Base-by-base conservation (phyloP, 2,329 filamentous ascomycete species). In the Harringtonia lauricola region DNA sequence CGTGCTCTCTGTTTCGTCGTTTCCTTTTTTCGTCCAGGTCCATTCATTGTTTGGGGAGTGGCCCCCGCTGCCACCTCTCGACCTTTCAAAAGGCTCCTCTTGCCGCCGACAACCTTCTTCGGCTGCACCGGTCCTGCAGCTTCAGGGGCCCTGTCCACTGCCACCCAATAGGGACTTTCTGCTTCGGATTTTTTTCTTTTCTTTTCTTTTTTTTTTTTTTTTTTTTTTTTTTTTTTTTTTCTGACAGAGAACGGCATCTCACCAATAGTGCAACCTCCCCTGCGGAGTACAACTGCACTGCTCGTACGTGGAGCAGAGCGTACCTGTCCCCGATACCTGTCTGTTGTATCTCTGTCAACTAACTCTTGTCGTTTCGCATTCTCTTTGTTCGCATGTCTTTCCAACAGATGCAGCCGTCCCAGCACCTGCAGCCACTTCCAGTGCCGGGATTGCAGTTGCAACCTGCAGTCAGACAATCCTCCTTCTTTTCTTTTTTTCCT, bases 21-120 rank as follows among this genome's bases (percentile, higher is more conserved):
- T 36, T 13, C 36, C 13, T 15, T 26, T 6, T 9, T 14, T 22
- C 19, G 19, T 37, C 19, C 36, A 18, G 10, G 36, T 26, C 19
- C 36, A 41, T 35, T 36, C 44, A 41, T 42, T 29, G 29, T 24
- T 37, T 15, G 7, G 39, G 28, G 39, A 35, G 36, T 33, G 26
- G 24, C 30, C 41, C 19, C 36, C 26, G 46, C 52, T 28, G 18
- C 34, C 38, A 9, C 14, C 15, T 35, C 21, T 26, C 55, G 56
- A 57, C 65, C 64, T 65, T 64, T 68, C 58, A 66, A 52, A 61
- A 57, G 47, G 51, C 61, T 54, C 46, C 59, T 65, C 57, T 64
- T 65, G 59, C 64, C 66, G 65, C 64, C 60, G 57, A 50, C 47
- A 14, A 28, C 34, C 24, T 26, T 39, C 41, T 34, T 40, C 37